These are phyloP conservation scores for Aquilaria yunnanensis DNA, from an alignment of 345 rosid species.

Conservation along the genomic window DNA sequence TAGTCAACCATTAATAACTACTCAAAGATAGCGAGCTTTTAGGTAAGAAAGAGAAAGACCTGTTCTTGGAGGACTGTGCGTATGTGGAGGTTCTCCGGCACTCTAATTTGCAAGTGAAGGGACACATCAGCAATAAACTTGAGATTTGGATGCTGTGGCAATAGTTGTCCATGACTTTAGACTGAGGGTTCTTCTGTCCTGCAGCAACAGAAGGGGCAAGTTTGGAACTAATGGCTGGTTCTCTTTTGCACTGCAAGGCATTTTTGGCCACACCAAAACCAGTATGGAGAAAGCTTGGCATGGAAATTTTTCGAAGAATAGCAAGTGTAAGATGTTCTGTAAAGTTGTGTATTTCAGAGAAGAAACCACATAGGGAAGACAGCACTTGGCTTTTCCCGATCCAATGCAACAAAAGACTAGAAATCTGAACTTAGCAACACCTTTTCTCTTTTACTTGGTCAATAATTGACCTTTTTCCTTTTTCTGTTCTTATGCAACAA, in stretches of 20 bases:
- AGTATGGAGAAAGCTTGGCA: no score
- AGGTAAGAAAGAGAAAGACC: slow-evolving; percentile 18
- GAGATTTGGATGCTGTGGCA: slow-evolving; percentile 10
- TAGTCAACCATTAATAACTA: background rate
- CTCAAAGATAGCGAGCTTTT: background rate
- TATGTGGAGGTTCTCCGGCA: slow-evolving; percentile 13
- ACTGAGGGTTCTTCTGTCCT: slow-evolving; percentile 17
- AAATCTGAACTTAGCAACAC: no score
- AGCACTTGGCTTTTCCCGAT: no score
- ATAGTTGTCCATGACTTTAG: slow-evolving; percentile 12
- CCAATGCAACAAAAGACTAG: no score
- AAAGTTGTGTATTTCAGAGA: no score
- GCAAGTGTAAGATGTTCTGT: no score
- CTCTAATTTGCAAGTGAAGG: slow-evolving; percentile 17
- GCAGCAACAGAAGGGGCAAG: slow-evolving; percentile 31
- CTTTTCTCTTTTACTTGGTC: no score
- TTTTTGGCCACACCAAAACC: slow-evolving; percentile 35
- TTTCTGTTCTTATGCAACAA: no score
- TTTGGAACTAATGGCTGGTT: slow-evolving; percentile 28
- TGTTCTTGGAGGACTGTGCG: slow-evolving; percentile 19
- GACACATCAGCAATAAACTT: slow-evolving; percentile 18
- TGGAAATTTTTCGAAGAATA: no score
- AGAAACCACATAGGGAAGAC: no score
- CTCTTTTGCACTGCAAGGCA: slow-evolving; percentile 35
- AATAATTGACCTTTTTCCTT: no score